Percentiles rank a stretch among this genome's conserved stretches.
Conservation (phyloP, 1,284 basidiomycete species). For the Coniferiporia weirii region DNA sequence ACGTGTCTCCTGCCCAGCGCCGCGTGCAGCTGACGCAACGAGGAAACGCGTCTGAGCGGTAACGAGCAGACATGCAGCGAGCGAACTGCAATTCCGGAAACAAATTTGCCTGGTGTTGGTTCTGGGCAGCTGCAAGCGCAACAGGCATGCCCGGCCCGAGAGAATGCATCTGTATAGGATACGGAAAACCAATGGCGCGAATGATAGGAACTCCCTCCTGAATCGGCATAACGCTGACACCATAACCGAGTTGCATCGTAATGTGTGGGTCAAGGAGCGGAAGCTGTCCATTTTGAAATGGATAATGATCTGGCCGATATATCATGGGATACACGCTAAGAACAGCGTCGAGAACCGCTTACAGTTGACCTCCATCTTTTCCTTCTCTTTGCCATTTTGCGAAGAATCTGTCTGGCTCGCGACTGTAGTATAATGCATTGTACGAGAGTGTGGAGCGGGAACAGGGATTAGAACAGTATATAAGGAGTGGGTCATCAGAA, state of each 20-base stretch:
- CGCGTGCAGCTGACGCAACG: conserved; percentile 76
- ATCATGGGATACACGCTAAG: not conserved
- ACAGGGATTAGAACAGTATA: conserved; percentile 1
- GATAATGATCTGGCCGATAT: not conserved
- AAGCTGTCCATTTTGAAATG: not conserved
- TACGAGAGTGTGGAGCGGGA: conserved; percentile 43
- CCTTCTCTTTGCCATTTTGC: conserved; percentile 39
- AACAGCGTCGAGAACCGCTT: conserved; percentile 13
- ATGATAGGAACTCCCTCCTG: conserved; percentile 6
- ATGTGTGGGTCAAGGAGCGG: conserved; percentile 8
- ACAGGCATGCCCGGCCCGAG: conserved; percentile 5
- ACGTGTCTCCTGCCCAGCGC: conserved; percentile 78
- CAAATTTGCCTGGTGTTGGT: conserved; percentile 7
- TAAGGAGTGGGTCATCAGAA: conserved; percentile 2
- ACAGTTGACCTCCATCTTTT: conserved; percentile 38
- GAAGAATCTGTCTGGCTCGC: conserved; percentile 9
- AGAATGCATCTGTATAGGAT: conserved; percentile 7
- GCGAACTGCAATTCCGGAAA: conserved; percentile 58
- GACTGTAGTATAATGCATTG: conserved; percentile 38
- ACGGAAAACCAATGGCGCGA: conserved; percentile 1
- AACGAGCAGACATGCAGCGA: conserved; percentile 75
- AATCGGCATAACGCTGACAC: conserved; percentile 14
- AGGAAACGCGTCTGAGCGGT: conserved; percentile 62
- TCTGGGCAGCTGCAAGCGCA: not conserved
- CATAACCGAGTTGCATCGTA: conserved; percentile 11